A percentile compares a stretch with the other conserved stretches of the same genome.
These are phyloP conservation scores for Fusarium caatingaense DNA, from an alignment of 2,329 filamentous ascomycete genomes.

Conservation along the genomic window DNA sequence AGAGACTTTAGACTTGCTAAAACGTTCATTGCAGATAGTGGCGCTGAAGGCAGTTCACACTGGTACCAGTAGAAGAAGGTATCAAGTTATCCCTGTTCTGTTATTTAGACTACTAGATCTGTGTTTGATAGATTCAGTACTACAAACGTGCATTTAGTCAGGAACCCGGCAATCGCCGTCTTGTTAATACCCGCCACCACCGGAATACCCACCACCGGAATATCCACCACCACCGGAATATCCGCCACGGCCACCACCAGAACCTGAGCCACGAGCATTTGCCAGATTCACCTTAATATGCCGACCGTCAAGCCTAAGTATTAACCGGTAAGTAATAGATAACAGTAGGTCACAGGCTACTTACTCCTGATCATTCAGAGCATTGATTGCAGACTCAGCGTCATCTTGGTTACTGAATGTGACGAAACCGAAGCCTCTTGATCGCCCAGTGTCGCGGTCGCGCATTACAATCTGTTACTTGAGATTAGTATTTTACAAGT, in stretches of 20 bases:
- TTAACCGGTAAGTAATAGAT: background rate
- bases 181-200: background rate
- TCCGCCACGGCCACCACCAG: background rate
- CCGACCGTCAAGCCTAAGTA: background rate
- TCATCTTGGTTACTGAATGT: background rate
- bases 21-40: too few relatives aligned
- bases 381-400: background rate
- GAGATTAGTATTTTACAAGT: background rate
- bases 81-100: background rate
- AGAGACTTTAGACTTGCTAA: too few relatives aligned
- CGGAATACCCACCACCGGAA: too few relatives aligned
- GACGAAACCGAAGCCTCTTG: conserved; percentile 25
- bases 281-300: background rate
- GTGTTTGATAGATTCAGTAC: background rate
- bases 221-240: too few relatives aligned
- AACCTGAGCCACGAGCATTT: background rate
- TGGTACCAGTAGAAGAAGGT: background rate
- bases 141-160: fast-evolving
- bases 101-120: background rate
- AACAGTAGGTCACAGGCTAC: background rate
- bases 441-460: conserved; percentile 19
- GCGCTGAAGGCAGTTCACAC: too few relatives aligned
- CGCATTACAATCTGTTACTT: conserved; percentile 8
- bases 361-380: background rate
- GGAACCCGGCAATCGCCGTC: background rate